Conservation (phyloP, 1,284 basidiomycete genomes). For the Microbotryomycetes sp. region DNA sequence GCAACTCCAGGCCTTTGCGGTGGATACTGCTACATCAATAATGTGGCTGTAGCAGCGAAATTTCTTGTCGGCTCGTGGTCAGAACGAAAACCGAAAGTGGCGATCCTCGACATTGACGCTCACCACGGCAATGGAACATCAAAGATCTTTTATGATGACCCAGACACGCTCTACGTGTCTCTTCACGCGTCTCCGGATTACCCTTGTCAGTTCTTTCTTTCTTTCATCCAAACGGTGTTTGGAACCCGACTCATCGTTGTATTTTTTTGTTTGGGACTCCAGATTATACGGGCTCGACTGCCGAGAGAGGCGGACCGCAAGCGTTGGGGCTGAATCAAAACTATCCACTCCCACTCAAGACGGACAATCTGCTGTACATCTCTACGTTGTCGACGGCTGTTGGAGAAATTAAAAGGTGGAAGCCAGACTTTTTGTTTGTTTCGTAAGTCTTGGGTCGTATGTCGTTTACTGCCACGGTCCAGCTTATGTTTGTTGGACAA, state of each 20-base stretch:
- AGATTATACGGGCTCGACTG: slow-evolving; percentile 42
- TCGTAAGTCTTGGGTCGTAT: slow-evolving; percentile 34
- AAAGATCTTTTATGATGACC: slow-evolving; percentile 42
- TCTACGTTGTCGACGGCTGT: slow-evolving; percentile 32
- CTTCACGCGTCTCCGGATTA: slow-evolving; percentile 42
- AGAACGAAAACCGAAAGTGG: slow-evolving; percentile 28
- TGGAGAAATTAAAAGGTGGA: slow-evolving; percentile 32
- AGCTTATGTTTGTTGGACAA: neutral
- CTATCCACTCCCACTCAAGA: slow-evolving; percentile 39
- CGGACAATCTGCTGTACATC: slow-evolving; percentile 38
- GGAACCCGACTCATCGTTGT: too few relatives aligned
- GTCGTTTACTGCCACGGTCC: neutral
- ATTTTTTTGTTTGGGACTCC: too few relatives aligned
- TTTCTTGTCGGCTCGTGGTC: slow-evolving; percentile 1
- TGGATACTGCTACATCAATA: slow-evolving; percentile 44
- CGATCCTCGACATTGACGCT: slow-evolving; percentile 45
- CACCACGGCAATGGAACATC: slow-evolving; percentile 44
- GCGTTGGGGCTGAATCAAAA: slow-evolving; percentile 40
- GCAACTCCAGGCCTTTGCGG: slow-evolving; percentile 40
- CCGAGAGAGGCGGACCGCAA: slow-evolving; percentile 37
- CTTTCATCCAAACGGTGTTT: too few relatives aligned
- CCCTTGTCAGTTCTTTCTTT: slow-evolving; percentile 37
- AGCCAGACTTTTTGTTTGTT: slow-evolving; percentile 38
- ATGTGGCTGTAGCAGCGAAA: slow-evolving; percentile 41
- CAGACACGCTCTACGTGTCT: slow-evolving; percentile 41